Base-by-base conservation (phyloP, 306 rosid genomes). In the Trifolium repens region DNA sequence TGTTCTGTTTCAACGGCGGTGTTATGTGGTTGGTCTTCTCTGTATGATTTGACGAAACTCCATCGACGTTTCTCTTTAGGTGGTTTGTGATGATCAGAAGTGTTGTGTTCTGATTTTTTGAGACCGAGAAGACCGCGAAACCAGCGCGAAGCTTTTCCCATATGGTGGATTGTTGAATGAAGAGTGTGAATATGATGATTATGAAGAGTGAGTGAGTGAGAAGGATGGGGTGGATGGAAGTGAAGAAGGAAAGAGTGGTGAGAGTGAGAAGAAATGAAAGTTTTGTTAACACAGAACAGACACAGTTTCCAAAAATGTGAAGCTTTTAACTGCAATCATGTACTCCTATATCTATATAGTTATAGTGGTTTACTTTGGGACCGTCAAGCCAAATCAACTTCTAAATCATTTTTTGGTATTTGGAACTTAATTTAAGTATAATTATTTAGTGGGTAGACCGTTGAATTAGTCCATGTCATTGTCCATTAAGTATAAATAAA, bases 101-200 rank as follows among this genome's bases (percentile, higher is more conserved):
- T 7, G 11, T 7, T 15, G 1, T 52, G 15, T 2, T 88, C 82
- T 1, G 88, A 22, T 66, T 86, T 91, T 44, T 69, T 89, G 1
- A 87, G 88, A 67, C 93, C 91, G 1, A 94, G 82, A 15, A 94
- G 76, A 1, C 81, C 81, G 19, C 97, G 96, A 44, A 94, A 89
- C 97, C 97, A 94, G 60, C 73, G 81, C 0, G 93, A 75, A 2
- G 98, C 96, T 63, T 80, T 94, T 2, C 96, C 97, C 98, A 94
- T 94, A 8, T 11, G 15, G n/a, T 49, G 7, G 55, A 14, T n/a
- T 3, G 34, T 30, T 30, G 53, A 14, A 47, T 30, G 53, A 14
- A 47, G 14, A 3, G 13, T 44, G 50, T 12, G 12, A 10, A 2
- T 10, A 44, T 13, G 16, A 46, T 11, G 16, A 13, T 13, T 12